Percentiles rank a stretch among this genome's conserved stretches.
Conservation (phyloP, 2,329 filamentous ascomycete species). For the Neonectria faginata region DNA sequence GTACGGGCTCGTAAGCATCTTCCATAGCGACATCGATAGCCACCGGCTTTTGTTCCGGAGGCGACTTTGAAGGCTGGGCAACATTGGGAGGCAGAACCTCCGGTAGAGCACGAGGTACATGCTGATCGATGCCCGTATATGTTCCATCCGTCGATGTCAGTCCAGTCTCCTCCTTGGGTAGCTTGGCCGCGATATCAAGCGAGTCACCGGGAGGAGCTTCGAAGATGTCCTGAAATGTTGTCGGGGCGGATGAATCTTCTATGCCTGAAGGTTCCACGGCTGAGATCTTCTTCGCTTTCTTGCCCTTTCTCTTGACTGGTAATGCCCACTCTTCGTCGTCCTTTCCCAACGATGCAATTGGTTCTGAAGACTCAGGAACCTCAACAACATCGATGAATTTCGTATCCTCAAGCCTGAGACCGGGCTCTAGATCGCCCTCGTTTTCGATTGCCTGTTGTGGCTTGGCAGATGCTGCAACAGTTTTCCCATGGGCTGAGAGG, state of each 20-base stretch:
- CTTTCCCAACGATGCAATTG: not conserved
- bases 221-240: not conserved
- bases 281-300: constrained; percentile 31
- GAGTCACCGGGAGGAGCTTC: not conserved
- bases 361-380: constrained; percentile 1
- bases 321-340: constrained; percentile 35
- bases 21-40: constrained; percentile 8
- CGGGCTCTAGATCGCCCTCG: not conserved
- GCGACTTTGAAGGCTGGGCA: not conserved
- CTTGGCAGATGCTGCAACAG: not conserved
- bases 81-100: not conserved
- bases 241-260: not conserved
- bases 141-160: not conserved
- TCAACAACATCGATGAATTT: not conserved
- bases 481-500: not conserved
- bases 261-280: not conserved
- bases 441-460: not conserved
- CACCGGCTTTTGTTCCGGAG: not conserved
- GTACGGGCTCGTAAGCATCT: constrained; percentile 3
- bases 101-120: not conserved
- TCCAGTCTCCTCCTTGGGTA: not conserved
- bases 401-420: not conserved
- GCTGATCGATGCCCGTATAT: not conserved
- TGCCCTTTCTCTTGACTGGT: constrained; percentile 51
- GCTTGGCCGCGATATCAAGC: not conserved